These are phyloP conservation scores for Teunomyces barrocoloradensis DNA, from an alignment of 805 yeast genomes.

Conservation along the genomic window DNA sequence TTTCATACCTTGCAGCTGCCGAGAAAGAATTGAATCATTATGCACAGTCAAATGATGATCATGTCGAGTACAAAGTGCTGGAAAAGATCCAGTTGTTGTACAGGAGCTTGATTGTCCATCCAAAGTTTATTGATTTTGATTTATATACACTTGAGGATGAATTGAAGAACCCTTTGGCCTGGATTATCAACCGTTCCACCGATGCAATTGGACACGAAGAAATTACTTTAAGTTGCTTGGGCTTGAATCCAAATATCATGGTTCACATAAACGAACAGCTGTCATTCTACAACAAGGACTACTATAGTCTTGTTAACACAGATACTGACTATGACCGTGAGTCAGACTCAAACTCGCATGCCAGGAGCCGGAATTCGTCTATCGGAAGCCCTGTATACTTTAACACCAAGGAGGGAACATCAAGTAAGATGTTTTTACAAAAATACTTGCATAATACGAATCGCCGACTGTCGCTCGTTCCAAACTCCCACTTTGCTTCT, in stretches of 20 bases:
- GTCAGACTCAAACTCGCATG: background rate
- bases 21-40: background rate
- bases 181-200: constrained; percentile 15
- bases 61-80: background rate
- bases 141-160: constrained; percentile 23
- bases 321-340: background rate
- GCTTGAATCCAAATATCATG: constrained; percentile 18
- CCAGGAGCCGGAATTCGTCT: constrained; percentile 16
- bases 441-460: constrained; percentile 14
- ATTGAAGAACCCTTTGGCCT: constrained; percentile 15
- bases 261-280: constrained; percentile 12
- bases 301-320: background rate
- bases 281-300: background rate
- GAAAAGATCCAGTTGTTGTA: constrained; percentile 23
- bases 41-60: background rate
- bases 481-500: constrained; percentile 20
- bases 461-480: constrained; percentile 28
- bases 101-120: constrained; percentile 45
- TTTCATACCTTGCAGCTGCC: constrained; percentile 2
- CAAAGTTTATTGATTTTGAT: constrained; percentile 37
- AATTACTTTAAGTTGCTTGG: constrained; percentile 17
- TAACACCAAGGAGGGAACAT: constrained; percentile 8
- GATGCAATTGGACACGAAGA: constrained; percentile 16
- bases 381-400: constrained; percentile 21
- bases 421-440: background rate